Evolutionary conservation across 192 early-diverging fungal genomes (phyloP).

Genomic region (Coemansia erecta): DNA sequence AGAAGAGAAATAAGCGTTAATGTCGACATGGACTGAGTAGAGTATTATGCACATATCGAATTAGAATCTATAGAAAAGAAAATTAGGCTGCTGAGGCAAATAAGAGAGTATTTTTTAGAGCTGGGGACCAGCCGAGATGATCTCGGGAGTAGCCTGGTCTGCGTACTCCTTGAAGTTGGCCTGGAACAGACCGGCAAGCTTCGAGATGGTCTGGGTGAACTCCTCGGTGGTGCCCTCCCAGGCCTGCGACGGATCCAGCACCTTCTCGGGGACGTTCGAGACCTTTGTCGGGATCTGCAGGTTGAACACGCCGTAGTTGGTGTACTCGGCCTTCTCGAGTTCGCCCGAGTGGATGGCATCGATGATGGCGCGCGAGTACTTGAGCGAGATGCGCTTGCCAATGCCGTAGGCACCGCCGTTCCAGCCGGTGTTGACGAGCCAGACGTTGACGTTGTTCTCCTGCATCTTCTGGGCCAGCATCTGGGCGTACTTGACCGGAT

Average conservation of each 20-base stretch:
- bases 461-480: constrained; percentile 97
- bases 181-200: constrained; percentile 82
- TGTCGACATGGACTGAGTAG: background rate
- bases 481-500: constrained; percentile 88
- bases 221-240: constrained; percentile 76
- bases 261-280: constrained; percentile 74
- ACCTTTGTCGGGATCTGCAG: constrained; percentile 80
- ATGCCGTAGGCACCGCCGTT: constrained; percentile 88
- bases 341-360: constrained; percentile 96
- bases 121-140: constrained; percentile 70
- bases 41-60: background rate
- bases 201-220: constrained; percentile 64
- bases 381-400: constrained; percentile 90
- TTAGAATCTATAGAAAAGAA: background rate
- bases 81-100: background rate
- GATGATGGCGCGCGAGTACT: constrained; percentile 96
- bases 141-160: constrained; percentile 71
- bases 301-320: constrained; percentile 85
- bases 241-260: constrained; percentile 83
- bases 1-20: background rate
- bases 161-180: constrained; percentile 88
- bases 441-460: constrained; percentile 81
- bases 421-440: constrained; percentile 98
- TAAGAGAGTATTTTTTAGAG: constrained; percentile 26
- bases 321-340: constrained; percentile 80